phyloP scores from a whole-genome alignment of 257 asterid species.

The Plectranthus barbatus region DNA sequence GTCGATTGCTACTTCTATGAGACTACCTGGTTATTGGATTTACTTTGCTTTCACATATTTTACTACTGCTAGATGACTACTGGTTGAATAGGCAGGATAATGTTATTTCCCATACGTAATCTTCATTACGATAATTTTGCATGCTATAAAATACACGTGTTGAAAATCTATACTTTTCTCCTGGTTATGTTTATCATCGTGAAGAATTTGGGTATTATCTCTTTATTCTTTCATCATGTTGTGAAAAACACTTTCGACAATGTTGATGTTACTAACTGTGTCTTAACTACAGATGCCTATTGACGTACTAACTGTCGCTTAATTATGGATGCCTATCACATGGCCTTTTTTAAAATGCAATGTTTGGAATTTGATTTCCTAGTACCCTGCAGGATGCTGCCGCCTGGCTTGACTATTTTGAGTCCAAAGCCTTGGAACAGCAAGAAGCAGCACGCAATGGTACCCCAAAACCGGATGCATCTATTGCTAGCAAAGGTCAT shows the following conservation, averaged over 20 bases:
- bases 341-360: not conserved
- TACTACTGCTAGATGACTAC: not conserved
- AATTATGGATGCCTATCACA: not conserved
- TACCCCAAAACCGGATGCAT: constrained; percentile 92
- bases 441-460: constrained; percentile 96
- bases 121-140: not conserved
- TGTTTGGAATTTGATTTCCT: constrained; percentile 4
- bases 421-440: constrained; percentile 96
- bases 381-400: constrained; percentile 84
- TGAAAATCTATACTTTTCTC: not conserved
- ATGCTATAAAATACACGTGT: not conserved
- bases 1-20: not conserved
- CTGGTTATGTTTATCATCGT: not conserved
- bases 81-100: not conserved
- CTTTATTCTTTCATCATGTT: not conserved
- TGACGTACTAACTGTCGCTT: not conserved
- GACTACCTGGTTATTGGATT: not conserved
- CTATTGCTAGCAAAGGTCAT: constrained; percentile 99
- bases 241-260: not conserved
- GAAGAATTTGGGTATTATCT: not conserved
- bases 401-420: constrained; percentile 99
- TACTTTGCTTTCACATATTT: not conserved
- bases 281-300: constrained; percentile 2
- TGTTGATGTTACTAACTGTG: not conserved
- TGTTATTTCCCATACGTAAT: not conserved